Evolutionary conservation across 2,329 filamentous ascomycete species (phyloP).

Genomic region (Diplodia seriata): DNA sequence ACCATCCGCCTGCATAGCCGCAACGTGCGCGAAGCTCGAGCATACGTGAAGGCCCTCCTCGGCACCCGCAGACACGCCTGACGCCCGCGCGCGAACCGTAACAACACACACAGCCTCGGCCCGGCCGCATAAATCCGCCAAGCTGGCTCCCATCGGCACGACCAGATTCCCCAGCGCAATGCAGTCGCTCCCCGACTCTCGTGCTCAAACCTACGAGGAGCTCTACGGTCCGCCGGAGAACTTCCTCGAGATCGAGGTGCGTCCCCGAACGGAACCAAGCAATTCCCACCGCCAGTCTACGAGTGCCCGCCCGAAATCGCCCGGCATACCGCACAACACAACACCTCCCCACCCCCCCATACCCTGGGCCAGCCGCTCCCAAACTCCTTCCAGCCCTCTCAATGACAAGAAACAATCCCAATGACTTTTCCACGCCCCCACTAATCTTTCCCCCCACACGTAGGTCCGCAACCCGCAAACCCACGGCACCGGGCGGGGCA

Average conservation of each 20-base stretch:
- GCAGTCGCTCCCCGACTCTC: slow-evolving; percentile 71
- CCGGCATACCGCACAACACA: slow-evolving; percentile 3
- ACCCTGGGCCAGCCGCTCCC: neutral
- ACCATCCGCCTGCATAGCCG: slow-evolving; percentile 4
- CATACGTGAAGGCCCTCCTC: neutral
- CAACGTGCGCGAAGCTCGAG: slow-evolving; percentile 1
- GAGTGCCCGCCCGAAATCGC: slow-evolving; percentile 2
- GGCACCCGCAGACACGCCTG: neutral
- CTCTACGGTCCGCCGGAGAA: slow-evolving; percentile 99
- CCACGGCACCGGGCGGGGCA: slow-evolving; percentile 89
- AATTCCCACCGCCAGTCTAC: slow-evolving; percentile 8
- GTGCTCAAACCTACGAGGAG: slow-evolving; percentile 96
- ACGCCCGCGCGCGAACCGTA: neutral
- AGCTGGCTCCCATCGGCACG: slow-evolving; percentile 21
- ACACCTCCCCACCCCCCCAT: slow-evolving; percentile 1
- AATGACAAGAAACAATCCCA: neutral
- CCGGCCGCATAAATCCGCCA: slow-evolving; percentile 3
- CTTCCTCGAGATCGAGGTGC: slow-evolving; percentile 96
- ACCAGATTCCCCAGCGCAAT: slow-evolving; percentile 48
- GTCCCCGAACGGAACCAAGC: slow-evolving; percentile 36
- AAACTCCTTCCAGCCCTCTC: neutral
- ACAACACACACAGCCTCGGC: neutral
- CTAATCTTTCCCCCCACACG: slow-evolving; percentile 33
- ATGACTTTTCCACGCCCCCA: neutral
- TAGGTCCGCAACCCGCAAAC: slow-evolving; percentile 93